Evolutionary conservation across 1,284 basidiomycete genomes (phyloP), one percentile per base, ranked within the genome.

Genomic region (Peniophora sp.): DNA sequence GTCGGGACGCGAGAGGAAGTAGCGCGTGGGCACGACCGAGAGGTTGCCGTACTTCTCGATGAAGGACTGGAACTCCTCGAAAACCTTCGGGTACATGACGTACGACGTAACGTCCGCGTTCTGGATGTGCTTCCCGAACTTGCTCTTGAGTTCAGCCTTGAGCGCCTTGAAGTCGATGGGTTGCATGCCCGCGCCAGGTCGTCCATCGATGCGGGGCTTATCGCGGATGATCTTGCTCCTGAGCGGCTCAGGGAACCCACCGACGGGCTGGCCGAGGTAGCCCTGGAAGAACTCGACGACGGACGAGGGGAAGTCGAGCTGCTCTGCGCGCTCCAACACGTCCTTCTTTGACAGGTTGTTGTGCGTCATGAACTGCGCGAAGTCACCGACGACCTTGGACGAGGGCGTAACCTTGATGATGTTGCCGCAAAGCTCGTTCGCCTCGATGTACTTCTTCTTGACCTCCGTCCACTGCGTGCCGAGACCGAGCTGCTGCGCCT

Each of bases 401-500:
- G 97, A 97, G 36, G 97, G 97, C 22, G 97, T 99, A 61, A 99
- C 96, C 75, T 99, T 99, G 77, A 99, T 89, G 65, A 99, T 89
- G 65, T 98, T 95, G 49, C 97, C 97, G 67, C 97, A 98, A 81
- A 97, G 82, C 53, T 91, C 80, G 66, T 97, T 97, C 50, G 94
- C 94, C 69, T 97, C 90, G 60, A 97, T 93, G 70, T 99, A 99
- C 69, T 97, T 97, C 76, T 87, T 86, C 78, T 99, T 99, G 76
- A 99, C 93, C 65, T 94, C 95, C 57, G 86, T 82, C 97, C 97
- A 99, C 68, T 98, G 95, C 19, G 92, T 92, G 56, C 97, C 95
- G 38, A 99, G 83, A 57, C 97, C 97, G 50, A 99, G 84, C 71
- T 98, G 95, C 52, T 93, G 81, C 57, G 96, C 93, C 84, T 99